phyloP scores from a whole-genome alignment of 257 asterid species.

The Plectranthus barbatus region DNA sequence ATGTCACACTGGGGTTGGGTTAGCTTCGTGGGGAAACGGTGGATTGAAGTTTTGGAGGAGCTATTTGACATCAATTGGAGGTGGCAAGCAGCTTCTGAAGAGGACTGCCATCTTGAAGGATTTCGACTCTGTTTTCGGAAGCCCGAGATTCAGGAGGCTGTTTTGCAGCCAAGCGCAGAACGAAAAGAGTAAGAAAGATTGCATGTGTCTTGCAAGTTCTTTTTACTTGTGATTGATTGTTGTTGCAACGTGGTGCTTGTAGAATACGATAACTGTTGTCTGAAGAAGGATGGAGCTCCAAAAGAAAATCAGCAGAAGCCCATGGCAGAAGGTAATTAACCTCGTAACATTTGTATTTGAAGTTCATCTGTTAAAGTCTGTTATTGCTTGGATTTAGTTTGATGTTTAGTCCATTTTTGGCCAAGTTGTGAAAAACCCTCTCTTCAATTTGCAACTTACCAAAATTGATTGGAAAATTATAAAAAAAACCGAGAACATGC shows the following conservation, averaged over 20 bases:
- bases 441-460: too few relatives aligned
- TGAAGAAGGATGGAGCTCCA: conserved; percentile 45
- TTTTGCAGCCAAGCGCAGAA: conserved; percentile 56
- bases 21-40: conserved; percentile 19
- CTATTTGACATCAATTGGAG: conserved; percentile 42
- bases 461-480: too few relatives aligned
- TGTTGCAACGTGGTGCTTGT: conserved; percentile 22
- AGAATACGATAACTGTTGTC: too few relatives aligned
- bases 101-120: conserved; percentile 21
- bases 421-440: too few relatives aligned
- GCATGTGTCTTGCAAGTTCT: background rate
- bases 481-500: too few relatives aligned
- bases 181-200: conserved; percentile 35
- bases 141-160: conserved; percentile 40
- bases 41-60: conserved; percentile 40
- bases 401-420: too few relatives aligned
- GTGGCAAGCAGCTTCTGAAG: conserved; percentile 17
- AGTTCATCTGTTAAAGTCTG: too few relatives aligned
- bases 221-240: background rate
- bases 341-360: too few relatives aligned
- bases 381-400: too few relatives aligned
- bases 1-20: conserved; percentile 15
- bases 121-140: conserved; percentile 19
- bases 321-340: conserved; percentile 43
- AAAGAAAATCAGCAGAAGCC: conserved; percentile 42